phyloP scores from a whole-genome alignment of 1,284 basidiomycete species.

The Ceratobasidium sp. region DNA sequence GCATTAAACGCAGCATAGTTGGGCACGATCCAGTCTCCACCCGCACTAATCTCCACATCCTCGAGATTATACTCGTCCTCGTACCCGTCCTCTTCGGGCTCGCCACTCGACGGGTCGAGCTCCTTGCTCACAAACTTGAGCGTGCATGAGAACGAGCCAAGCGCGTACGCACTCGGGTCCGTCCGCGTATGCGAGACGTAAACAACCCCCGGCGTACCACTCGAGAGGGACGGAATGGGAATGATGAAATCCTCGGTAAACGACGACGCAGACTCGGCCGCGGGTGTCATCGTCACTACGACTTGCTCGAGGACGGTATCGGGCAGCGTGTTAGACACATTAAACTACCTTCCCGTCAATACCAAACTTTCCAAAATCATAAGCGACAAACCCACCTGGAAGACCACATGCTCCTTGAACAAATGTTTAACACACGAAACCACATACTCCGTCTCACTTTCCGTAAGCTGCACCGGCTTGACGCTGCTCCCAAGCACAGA shows the following conservation, averaged over 20 bases:
- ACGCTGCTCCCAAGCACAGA: constrained; percentile 87
- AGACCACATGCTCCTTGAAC: constrained; percentile 95
- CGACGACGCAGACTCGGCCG: constrained; percentile 70
- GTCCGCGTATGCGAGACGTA: constrained; percentile 96
- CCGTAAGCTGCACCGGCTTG: constrained; percentile 88
- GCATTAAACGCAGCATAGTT: constrained; percentile 90
- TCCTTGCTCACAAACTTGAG: constrained; percentile 98
- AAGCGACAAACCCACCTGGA: constrained; percentile 74
- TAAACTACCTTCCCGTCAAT: constrained; percentile 73
- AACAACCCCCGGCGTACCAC: constrained; percentile 79
- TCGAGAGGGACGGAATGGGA: constrained; percentile 77
- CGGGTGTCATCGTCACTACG: constrained; percentile 91
- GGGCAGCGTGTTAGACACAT: constrained; percentile 98
- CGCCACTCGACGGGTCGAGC: constrained; percentile 94
- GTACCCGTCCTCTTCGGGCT: constrained; percentile 98
- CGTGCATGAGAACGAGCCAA: constrained; percentile 91
- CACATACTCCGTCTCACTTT: constrained; percentile 98
- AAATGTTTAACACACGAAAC: constrained; percentile 97
- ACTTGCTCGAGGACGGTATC: constrained; percentile 97
- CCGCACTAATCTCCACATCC: constrained; percentile 92
- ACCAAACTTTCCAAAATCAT: background rate
- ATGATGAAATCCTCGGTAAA: constrained; percentile 97
- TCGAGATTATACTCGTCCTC: constrained; percentile 99
- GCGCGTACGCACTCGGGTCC: constrained; percentile 79
- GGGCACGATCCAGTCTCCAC: constrained; percentile 93